Percentiles rank a stretch among this genome's conserved stretches.
These are phyloP conservation scores for Russula brevipes DNA, from an alignment of 768 basidiomycete species.

Conservation along the genomic window DNA sequence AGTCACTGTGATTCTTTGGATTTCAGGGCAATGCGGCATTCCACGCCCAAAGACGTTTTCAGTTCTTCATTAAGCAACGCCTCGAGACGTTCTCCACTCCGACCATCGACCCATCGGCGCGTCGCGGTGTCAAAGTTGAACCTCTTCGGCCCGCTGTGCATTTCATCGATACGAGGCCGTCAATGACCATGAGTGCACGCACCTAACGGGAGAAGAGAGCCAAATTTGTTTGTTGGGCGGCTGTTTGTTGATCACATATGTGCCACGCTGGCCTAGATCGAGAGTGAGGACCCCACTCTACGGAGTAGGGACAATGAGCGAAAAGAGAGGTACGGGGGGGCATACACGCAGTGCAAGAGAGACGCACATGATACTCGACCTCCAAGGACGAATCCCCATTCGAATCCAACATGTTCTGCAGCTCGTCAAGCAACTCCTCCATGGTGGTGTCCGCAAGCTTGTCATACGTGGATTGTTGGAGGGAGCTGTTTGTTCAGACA, in stretches of 20 bases:
- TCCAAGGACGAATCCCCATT: conserved; percentile 56
- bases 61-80: conserved; percentile 68
- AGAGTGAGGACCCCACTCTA: conserved; percentile 87
- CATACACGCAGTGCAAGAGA: conserved; percentile 44
- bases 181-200: conserved; percentile 17
- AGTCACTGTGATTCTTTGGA: neutral
- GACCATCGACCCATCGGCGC: conserved; percentile 69
- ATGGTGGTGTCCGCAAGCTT: conserved; percentile 68
- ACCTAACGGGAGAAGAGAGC: conserved; percentile 89
- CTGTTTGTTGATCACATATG: conserved; percentile 96
- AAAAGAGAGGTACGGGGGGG: neutral
- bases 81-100: conserved; percentile 59
- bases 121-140: conserved; percentile 64
- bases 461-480: conserved; percentile 48
- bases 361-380: conserved; percentile 67
- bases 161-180: neutral
- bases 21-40: conserved; percentile 19
- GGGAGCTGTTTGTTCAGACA: conserved; percentile 3
- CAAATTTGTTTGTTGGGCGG: conserved; percentile 97
- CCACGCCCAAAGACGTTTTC: conserved; percentile 35
- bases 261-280: conserved; percentile 66
- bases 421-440: conserved; percentile 64
- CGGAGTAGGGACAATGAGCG: neutral
- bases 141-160: conserved; percentile 79
- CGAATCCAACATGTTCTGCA: conserved; percentile 69